These are phyloP conservation scores for Fusarium incarnatum DNA, from an alignment of 2,329 filamentous ascomycete genomes.

Conservation along the genomic window DNA sequence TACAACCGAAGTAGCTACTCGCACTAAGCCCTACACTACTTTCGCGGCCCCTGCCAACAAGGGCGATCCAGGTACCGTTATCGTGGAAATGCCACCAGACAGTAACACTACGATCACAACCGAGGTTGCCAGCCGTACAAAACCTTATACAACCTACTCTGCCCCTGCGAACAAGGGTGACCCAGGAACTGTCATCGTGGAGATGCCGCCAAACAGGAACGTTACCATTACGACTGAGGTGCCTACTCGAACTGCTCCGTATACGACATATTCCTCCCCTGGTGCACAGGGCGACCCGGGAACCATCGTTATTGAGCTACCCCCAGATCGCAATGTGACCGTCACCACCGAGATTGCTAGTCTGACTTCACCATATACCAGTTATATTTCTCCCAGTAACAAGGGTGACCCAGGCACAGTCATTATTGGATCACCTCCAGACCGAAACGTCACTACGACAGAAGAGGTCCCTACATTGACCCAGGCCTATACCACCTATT, in stretches of 20 bases:
- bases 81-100: conserved; percentile 16
- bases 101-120: conserved; percentile 12
- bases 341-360: conserved; percentile 21
- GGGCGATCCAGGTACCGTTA: conserved; percentile 13
- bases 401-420: conserved; percentile 23
- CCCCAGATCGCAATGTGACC: conserved; percentile 19
- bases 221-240: conserved; percentile 21
- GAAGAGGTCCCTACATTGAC: conserved; percentile 1
- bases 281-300: conserved; percentile 13
- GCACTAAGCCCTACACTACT: conserved; percentile 10
- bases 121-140: background rate
- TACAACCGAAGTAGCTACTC: background rate
- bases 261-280: conserved; percentile 20
- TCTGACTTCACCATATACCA: conserved; percentile 15
- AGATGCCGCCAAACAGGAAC: conserved; percentile 10
- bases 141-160: too few species aligned
- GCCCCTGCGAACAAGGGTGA: conserved; percentile 6
- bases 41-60: background rate
- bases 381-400: conserved; percentile 4
- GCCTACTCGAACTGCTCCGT: background rate
- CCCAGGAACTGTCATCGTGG: conserved; percentile 17
- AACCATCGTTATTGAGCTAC: conserved; percentile 20
- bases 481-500: conserved; percentile 14
- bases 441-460: conserved; percentile 19
- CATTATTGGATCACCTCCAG: conserved; percentile 22